Evolutionary conservation across 2,329 filamentous ascomycete genomes (phyloP).

Genomic region (Aspergillus hortae): DNA sequence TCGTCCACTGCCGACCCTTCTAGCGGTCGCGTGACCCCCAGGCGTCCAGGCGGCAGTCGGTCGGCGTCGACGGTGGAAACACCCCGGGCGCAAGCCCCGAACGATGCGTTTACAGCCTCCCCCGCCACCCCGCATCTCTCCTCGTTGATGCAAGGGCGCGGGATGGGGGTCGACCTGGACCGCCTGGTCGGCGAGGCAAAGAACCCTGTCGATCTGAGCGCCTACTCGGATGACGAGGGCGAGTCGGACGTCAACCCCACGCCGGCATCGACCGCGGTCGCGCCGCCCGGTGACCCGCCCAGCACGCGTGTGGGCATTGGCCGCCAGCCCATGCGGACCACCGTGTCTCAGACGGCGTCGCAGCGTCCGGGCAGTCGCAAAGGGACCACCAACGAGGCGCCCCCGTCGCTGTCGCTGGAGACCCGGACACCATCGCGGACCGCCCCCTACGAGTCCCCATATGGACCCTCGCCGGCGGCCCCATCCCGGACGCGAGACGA

Average conservation of each 20-base stretch:
- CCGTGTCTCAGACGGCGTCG: slow-evolving; percentile 50
- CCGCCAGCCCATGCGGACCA: slow-evolving; percentile 55
- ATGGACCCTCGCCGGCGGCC: slow-evolving; percentile 25
- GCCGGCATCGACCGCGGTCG: slow-evolving; percentile 19
- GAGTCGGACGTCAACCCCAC: slow-evolving; percentile 33
- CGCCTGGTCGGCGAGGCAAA: slow-evolving; percentile 57
- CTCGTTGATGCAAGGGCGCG: slow-evolving; percentile 59
- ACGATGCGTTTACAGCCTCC: slow-evolving; percentile 51
- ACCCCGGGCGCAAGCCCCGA: slow-evolving; percentile 16
- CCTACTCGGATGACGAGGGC: slow-evolving; percentile 38
- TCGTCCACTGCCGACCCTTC: slow-evolving; percentile 11
- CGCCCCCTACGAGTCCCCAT: slow-evolving; percentile 26
- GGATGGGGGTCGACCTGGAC: slow-evolving; percentile 58
- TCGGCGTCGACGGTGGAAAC: slow-evolving; percentile 21
- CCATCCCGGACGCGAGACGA: slow-evolving; percentile 36
- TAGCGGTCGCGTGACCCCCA: slow-evolving; percentile 18
- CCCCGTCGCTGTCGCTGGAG: slow-evolving; percentile 40
- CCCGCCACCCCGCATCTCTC: slow-evolving; percentile 65
- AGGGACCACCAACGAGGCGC: slow-evolving; percentile 42
- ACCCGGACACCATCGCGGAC: slow-evolving; percentile 32
- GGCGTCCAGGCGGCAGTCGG: slow-evolving; percentile 11
- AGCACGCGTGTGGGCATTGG: slow-evolving; percentile 29
- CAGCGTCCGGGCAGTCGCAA: slow-evolving; percentile 59
- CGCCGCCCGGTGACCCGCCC: slow-evolving; percentile 16
- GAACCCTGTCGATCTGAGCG: slow-evolving; percentile 36